A percentile compares a stretch with the other conserved stretches of the same genome.
Evolutionary conservation across 2,329 filamentous ascomycete genomes (phyloP).

Genomic region (Achaetomium macrosporum): DNA sequence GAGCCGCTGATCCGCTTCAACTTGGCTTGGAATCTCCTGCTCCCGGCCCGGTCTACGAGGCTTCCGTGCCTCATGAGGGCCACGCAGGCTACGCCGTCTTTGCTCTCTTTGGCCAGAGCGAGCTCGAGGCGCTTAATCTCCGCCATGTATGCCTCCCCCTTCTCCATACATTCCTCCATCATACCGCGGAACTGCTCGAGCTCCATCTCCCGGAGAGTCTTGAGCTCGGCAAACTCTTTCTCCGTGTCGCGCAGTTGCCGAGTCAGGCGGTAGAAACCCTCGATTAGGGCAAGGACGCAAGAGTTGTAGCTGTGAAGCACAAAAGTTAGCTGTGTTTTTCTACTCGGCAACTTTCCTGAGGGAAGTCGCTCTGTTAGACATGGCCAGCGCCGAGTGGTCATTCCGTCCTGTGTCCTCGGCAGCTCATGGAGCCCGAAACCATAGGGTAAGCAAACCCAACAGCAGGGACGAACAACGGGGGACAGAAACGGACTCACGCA

Average conservation of each 20-base stretch:
- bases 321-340: background rate
- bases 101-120: slow-evolving; percentile 31
- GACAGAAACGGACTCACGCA: slow-evolving; percentile 2
- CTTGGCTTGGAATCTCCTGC: slow-evolving; percentile 29
- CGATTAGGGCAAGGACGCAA: slow-evolving; percentile 35
- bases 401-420: too few relatives aligned
- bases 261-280: slow-evolving; percentile 31
- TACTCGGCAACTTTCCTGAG: too few relatives aligned
- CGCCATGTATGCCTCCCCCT: slow-evolving; percentile 34
- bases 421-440: too few relatives aligned
- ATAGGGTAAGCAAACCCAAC: too few relatives aligned
- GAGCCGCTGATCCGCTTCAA: slow-evolving; percentile 26
- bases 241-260: slow-evolving; percentile 18
- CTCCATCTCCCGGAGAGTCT: slow-evolving; percentile 28
- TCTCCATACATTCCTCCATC: slow-evolving; percentile 34
- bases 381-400: too few relatives aligned
- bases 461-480: background rate
- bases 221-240: slow-evolving; percentile 26
- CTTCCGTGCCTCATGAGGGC: slow-evolving; percentile 38
- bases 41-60: slow-evolving; percentile 35
- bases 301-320: slow-evolving; percentile 33
- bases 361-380: too few relatives aligned
- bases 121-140: slow-evolving; percentile 38
- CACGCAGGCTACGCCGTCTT: slow-evolving; percentile 40
- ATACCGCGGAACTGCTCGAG: slow-evolving; percentile 33